Conservation (phyloP, 1,139 yeast species). For the Diutina scorzettiae region DNA sequence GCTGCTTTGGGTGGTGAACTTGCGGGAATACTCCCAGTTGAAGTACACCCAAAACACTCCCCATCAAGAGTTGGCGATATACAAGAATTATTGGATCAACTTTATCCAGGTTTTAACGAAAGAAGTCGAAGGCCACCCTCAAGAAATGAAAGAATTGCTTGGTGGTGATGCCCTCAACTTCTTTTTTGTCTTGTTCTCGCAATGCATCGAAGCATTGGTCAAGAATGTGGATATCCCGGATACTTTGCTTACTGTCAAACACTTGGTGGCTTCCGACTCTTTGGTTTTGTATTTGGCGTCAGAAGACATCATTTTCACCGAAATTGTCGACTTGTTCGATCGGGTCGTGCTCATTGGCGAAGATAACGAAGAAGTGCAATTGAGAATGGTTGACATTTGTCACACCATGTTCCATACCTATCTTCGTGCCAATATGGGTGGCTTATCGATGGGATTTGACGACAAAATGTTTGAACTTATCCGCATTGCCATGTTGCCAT, state of each 20-base stretch:
- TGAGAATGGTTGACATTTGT: conserved; percentile 44
- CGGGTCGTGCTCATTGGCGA: conserved; percentile 49
- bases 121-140: conserved; percentile 41
- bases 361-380: conserved; percentile 39
- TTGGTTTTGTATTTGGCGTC: conserved; percentile 52
- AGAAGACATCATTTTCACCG: conserved; percentile 55
- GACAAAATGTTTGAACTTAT: conserved; percentile 76
- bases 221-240: conserved; percentile 29
- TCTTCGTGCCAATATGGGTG: conserved; percentile 12
- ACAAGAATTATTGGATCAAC: conserved; percentile 66
- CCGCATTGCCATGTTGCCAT: conserved; percentile 57
- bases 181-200: conserved; percentile 72
- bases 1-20: conserved; percentile 68
- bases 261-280: conserved; percentile 44
- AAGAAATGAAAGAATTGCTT: conserved; percentile 30
- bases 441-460: conserved; percentile 40
- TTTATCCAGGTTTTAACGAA: conserved; percentile 68
- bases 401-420: conserved; percentile 31
- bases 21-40: conserved; percentile 63
- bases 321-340: conserved; percentile 65
- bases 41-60: conserved; percentile 41
- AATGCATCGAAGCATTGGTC: conserved; percentile 67
- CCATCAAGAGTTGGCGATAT: conserved; percentile 40
- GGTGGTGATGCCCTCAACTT: conserved; percentile 62
- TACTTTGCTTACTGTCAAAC: conserved; percentile 41